Conservation (phyloP, 2,329 filamentous ascomycete genomes). For the Beauveria sp. region DNA sequence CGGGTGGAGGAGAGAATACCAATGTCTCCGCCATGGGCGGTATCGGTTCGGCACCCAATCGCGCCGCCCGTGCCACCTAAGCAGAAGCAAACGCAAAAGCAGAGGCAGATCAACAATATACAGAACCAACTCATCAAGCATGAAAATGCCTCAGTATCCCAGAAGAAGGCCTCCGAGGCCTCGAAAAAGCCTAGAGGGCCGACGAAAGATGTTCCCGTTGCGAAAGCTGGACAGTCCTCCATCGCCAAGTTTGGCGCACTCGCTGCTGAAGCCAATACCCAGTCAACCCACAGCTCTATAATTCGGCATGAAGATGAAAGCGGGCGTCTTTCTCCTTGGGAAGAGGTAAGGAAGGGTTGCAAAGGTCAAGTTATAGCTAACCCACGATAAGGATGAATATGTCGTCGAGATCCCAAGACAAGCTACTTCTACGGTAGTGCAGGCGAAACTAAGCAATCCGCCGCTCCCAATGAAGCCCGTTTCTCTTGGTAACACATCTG, state of each 20-base stretch:
- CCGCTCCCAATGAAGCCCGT: not conserved
- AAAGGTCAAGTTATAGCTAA: not conserved
- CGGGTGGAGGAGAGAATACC: not conserved
- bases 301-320: not conserved
- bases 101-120: conserved; percentile 5
- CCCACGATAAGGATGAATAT: not conserved
- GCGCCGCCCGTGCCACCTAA: not conserved
- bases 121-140: not conserved
- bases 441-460: not conserved
- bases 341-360: conserved; percentile 14
- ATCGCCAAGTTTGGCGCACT: not conserved
- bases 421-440: not conserved
- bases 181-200: not conserved
- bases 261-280: not conserved
- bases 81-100: not conserved
- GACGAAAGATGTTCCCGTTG: not conserved
- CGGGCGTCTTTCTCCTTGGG: conserved; percentile 22
- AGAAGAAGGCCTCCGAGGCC: not conserved
- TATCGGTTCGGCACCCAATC: not conserved
- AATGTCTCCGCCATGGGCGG: not conserved
- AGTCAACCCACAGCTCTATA: not conserved
- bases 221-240: not conserved
- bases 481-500: not conserved
- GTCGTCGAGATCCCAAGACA: not conserved
- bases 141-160: not conserved